Conservation (phyloP, 164 flowering plant species). For the Dillenia suffruticosa region DNA sequence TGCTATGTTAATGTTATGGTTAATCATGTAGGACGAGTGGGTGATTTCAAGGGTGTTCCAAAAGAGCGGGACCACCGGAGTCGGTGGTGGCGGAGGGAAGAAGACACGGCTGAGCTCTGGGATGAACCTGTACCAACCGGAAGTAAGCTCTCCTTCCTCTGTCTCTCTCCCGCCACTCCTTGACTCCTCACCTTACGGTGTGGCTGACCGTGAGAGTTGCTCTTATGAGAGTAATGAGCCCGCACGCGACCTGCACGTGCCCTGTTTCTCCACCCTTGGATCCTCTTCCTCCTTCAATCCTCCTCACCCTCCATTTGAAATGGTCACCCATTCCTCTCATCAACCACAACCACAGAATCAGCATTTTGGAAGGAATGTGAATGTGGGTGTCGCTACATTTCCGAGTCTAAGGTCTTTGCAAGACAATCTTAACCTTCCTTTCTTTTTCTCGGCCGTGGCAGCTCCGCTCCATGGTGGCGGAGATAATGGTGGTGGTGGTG, state of each 20-base stretch:
- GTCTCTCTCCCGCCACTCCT: conserved; percentile 56
- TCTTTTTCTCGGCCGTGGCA: not conserved
- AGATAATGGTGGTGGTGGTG: not conserved
- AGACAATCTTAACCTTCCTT: not conserved
- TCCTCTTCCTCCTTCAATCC: conserved; percentile 16
- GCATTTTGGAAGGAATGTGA: too few relatives aligned
- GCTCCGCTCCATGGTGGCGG: not conserved
- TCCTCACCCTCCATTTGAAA: not conserved
- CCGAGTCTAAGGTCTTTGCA: not conserved
- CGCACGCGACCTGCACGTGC: conserved; percentile 67
- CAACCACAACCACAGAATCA: not conserved
- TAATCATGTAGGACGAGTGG: conserved; percentile 72
- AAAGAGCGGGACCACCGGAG: conserved; percentile 29
- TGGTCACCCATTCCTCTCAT: not conserved
- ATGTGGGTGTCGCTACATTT: too few relatives aligned
- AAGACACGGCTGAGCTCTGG: conserved; percentile 14
- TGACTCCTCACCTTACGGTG: conserved; percentile 34
- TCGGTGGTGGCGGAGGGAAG: conserved; percentile 19
- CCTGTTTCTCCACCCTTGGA: conserved; percentile 92
- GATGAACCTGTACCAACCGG: conserved; percentile 23
- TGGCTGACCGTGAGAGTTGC: conserved; percentile 36
- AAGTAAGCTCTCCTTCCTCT: conserved; percentile 51
- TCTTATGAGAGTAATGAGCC: conserved; percentile 32
- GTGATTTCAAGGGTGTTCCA: conserved; percentile 80
- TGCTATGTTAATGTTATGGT: not conserved